Evolutionary conservation across 1,284 basidiomycete species (phyloP).

Genomic region (Ustilago nuda): DNA sequence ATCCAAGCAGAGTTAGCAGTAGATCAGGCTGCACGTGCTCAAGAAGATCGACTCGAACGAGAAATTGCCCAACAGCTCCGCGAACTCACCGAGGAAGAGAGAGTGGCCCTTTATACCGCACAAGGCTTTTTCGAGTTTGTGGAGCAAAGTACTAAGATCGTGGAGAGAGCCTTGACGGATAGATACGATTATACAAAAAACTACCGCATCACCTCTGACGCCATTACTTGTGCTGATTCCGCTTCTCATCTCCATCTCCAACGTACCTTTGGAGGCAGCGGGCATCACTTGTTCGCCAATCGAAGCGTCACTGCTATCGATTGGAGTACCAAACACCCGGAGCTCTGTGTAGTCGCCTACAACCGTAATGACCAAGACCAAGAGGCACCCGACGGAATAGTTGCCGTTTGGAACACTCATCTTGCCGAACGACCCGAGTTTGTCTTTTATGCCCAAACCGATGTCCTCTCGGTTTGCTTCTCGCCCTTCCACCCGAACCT

Average conservation of each 20-base stretch:
- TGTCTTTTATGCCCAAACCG: slow-evolving; percentile 96
- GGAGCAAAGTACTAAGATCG: slow-evolving; percentile 92
- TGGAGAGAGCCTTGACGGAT: slow-evolving; percentile 94
- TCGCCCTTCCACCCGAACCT: slow-evolving; percentile 98
- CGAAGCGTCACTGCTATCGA: slow-evolving; percentile 94
- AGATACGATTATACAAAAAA: slow-evolving; percentile 96
- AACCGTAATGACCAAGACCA: slow-evolving; percentile 91
- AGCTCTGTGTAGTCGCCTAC: slow-evolving; percentile 92
- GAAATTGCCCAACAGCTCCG: slow-evolving; percentile 82
- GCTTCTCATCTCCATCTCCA: slow-evolving; percentile 41
- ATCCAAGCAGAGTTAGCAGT: slow-evolving; percentile 63
- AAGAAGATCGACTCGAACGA: slow-evolving; percentile 75
- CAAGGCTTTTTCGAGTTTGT: slow-evolving; percentile 93
- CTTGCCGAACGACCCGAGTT: slow-evolving; percentile 95
- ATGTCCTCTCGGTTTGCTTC: slow-evolving; percentile 94
- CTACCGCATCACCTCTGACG: slow-evolving; percentile 84
- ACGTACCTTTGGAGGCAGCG: slow-evolving; percentile 49
- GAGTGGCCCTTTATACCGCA: slow-evolving; percentile 81
- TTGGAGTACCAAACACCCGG: slow-evolving; percentile 98
- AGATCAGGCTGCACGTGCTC: slow-evolving; percentile 59
- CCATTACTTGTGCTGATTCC: slow-evolving; percentile 73
- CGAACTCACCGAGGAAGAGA: slow-evolving; percentile 88
- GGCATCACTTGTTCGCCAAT: slow-evolving; percentile 73
- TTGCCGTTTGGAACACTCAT: slow-evolving; percentile 97
- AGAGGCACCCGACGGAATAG: slow-evolving; percentile 84